Evolutionary conservation across 768 basidiomycete species (phyloP).

Genomic region (Hericium erinaceus): DNA sequence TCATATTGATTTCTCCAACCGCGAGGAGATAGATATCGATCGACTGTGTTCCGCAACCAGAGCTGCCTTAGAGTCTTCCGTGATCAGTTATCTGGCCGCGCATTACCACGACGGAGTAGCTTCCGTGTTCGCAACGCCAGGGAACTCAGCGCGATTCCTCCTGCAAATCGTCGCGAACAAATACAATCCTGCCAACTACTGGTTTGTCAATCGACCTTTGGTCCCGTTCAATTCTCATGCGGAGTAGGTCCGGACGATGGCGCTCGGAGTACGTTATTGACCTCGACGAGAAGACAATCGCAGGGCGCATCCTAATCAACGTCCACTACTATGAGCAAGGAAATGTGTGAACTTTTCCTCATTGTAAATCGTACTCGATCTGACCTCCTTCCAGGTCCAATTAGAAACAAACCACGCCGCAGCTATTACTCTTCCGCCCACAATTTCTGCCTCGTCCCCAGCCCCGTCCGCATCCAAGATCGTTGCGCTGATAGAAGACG

Average conservation of each 20-base stretch:
- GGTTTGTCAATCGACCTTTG: conserved; percentile 38
- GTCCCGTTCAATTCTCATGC: not conserved
- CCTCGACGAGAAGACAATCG: conserved; percentile 47
- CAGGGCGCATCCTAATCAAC: conserved; percentile 71
- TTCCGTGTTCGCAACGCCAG: conserved; percentile 55
- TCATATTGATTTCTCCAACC: not conserved
- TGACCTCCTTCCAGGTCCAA: conserved; percentile 59
- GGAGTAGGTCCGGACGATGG: conserved; percentile 86
- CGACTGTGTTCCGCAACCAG: conserved; percentile 28
- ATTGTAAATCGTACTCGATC: not conserved
- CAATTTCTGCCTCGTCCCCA: conserved; percentile 43
- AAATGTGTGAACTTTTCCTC: conserved; percentile 45
- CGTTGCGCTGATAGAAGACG: conserved; percentile 70
- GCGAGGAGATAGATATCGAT: not conserved
- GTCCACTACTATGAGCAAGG: conserved; percentile 99
- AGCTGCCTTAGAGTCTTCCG: conserved; percentile 57
- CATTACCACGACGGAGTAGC: conserved; percentile 78
- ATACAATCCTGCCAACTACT: conserved; percentile 90
- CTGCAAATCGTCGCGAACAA: conserved; percentile 91
- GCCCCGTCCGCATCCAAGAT: conserved; percentile 55
- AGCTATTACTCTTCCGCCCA: conserved; percentile 53
- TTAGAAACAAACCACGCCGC: conserved; percentile 66
- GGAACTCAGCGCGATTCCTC: conserved; percentile 39
- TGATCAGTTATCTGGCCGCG: conserved; percentile 61
- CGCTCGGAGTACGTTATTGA: conserved; percentile 79